Conservation (phyloP, 2,329 filamentous ascomycete genomes). For the Penicillium expansum region DNA sequence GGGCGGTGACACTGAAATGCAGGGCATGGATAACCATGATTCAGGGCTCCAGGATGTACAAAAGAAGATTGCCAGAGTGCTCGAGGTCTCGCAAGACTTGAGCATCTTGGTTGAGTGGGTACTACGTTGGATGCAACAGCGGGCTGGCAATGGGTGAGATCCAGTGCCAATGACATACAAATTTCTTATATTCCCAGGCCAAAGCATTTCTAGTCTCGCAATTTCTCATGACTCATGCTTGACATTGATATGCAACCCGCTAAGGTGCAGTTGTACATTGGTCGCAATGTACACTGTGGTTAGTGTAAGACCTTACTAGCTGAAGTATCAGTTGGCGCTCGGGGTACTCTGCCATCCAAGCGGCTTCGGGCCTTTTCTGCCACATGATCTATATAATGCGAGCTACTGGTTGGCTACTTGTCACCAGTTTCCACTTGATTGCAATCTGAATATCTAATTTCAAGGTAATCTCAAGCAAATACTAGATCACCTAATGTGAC, state of each 20-base stretch:
- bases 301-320: background rate
- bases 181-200: background rate
- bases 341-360: background rate
- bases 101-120: constrained; percentile 47
- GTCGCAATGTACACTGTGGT: background rate
- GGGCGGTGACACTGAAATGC: constrained; percentile 18
- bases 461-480: background rate
- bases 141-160: constrained; percentile 24
- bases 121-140: constrained; percentile 36
- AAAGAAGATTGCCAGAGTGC: constrained; percentile 37
- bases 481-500: background rate
- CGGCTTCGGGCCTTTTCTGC: background rate
- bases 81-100: constrained; percentile 47
- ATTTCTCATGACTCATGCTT: background rate
- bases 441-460: background rate
- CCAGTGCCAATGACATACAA: background rate
- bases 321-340: background rate
- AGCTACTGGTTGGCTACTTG: background rate
- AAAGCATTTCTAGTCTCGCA: background rate
- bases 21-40: constrained; percentile 15
- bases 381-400: background rate
- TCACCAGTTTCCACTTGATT: background rate
- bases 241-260: background rate
- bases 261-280: background rate
- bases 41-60: constrained; percentile 26